Conservation (phyloP, 164 flowering plant genomes). For the Houttuynia cordata region DNA sequence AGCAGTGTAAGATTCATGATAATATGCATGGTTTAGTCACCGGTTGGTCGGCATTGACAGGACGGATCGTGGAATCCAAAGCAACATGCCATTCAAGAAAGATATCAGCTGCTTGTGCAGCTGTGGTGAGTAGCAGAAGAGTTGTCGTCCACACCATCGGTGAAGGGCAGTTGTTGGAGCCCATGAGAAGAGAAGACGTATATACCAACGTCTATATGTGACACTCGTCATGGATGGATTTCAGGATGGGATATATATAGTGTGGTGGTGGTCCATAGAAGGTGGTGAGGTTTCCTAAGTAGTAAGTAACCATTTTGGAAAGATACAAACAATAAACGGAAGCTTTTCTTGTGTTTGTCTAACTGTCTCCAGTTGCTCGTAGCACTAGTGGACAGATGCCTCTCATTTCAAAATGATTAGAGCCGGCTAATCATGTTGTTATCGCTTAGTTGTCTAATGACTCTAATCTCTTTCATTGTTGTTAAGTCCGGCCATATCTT, state of each 20-base stretch:
- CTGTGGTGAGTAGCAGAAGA: slow-evolving; percentile 8
- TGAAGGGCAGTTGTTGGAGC: background rate
- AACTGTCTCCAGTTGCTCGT: background rate
- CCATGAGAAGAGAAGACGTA: background rate
- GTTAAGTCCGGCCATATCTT: too few species aligned
- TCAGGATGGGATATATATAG: too few species aligned
- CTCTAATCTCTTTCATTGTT: too few species aligned
- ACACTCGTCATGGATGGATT: background rate
- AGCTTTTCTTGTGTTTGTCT: background rate
- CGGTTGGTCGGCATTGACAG: slow-evolving; percentile 23
- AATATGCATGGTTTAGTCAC: slow-evolving; percentile 6
- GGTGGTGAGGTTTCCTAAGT: background rate
- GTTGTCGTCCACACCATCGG: slow-evolving; percentile 3
- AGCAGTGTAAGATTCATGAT: background rate
- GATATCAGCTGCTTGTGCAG: slow-evolving; percentile 26
- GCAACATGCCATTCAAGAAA: slow-evolving; percentile 48
- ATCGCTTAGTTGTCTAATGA: too few species aligned
- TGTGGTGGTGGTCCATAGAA: too few species aligned
- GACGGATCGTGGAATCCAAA: slow-evolving; percentile 10
- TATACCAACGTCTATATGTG: background rate
- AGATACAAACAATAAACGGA: background rate
- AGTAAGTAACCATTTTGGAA: background rate
- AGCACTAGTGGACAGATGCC: background rate
- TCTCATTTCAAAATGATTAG: too few species aligned
- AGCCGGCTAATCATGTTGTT: background rate